Base-by-base conservation (phyloP, 139 green algal genomes). In the Chloropicon primus region DNA sequence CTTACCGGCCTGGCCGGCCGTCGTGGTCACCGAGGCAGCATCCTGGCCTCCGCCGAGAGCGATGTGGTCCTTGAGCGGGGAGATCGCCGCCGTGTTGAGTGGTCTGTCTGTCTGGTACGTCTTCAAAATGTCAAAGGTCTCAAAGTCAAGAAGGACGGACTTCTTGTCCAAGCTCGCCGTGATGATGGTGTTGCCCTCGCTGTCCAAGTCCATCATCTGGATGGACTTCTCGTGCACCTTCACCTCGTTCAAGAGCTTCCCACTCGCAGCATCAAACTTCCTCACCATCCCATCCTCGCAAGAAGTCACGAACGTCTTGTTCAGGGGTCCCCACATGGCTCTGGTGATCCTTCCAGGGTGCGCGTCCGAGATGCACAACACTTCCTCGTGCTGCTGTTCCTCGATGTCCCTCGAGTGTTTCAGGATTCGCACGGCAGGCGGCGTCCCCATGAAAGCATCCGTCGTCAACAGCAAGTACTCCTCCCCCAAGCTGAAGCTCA, bases 141-240 rank as follows among this genome's bases (percentile, higher is more conserved):
- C 77, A 0, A 77, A 72, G 53, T 85, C 85, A 28, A 53, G 85
- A 23, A 88, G 77, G 81, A 96, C 96, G 22, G 93, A 86, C 0
- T 88, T 95, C 80, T 93, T 96, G 86, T 99, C 96, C 23, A 87
- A 77, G 2, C 91, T 97, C 1, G 92, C 93, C 2, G 94, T 98
- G 79, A 99, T 90, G n/a, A 94, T 90, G 82, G 98, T 92, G 17
- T 90, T 94, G 75, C 88, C 87, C 72, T 98, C 96, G 5, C 71
- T 28, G 71, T 28, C 23, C 71, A 25, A 23, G 41, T 76, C 29
- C 29, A 54, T 82, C 24, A 87, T 74, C 79, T 89, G 81, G 79
- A 99, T 94, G 26, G 86, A 85, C 71, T 92, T 90, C 71, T 92
- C 86, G 82, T 98, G 94, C 1, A 95, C 81, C 75, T 92, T 79